Evolutionary conservation across 2,329 filamentous ascomycete species (phyloP), one percentile per base, ranked within the genome.

Genomic region (Celoporthe dispersa): DNA sequence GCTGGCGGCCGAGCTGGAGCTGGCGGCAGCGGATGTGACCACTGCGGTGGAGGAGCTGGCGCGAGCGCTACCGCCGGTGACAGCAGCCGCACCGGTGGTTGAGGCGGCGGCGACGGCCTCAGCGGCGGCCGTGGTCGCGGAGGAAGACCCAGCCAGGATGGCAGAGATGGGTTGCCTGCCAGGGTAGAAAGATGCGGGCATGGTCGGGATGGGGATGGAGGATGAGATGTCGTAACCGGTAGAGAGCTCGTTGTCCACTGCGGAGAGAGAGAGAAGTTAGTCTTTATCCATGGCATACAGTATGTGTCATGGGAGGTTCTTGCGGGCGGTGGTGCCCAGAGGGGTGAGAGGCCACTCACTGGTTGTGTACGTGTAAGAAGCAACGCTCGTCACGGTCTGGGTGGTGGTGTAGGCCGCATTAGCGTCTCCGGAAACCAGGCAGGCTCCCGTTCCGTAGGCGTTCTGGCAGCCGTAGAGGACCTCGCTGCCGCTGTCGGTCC

Each of bases 401-500:
- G 73, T 74, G 16, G 72, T 66, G 41, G 71, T 71, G 65, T 74
- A 74, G 22, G 72, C 67, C 11, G 70, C 68, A 19, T 60, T 39
- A 57, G 69, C 62, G 44, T 62, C 64, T 5, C 65, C 73, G 33
- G 69, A 55, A 31, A 72, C 67, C 16, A 74, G 66, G 68, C 73
- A 74, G 8, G 73, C 68, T 9, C 73, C 73, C 14, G 64, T n/a
- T 22, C 73, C 73, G 67, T 74, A 74, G 9, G 73, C 73, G 61
- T 74, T 74, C 64, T 71, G 48, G 68, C 70, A 71, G 51, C 19
- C 67, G 33, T 66, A 68, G 37, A 67, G 51, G 22, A 75, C 76
- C 70, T 82, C 79, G 67, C 75, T 75, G 68, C 83, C 84, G 0
- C 77, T 73, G 68, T 86, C 84, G 7, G 84, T 86, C 84, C 84